Conservation (phyloP, 23 red algal species). For the Pyropia yezoensis region DNA sequence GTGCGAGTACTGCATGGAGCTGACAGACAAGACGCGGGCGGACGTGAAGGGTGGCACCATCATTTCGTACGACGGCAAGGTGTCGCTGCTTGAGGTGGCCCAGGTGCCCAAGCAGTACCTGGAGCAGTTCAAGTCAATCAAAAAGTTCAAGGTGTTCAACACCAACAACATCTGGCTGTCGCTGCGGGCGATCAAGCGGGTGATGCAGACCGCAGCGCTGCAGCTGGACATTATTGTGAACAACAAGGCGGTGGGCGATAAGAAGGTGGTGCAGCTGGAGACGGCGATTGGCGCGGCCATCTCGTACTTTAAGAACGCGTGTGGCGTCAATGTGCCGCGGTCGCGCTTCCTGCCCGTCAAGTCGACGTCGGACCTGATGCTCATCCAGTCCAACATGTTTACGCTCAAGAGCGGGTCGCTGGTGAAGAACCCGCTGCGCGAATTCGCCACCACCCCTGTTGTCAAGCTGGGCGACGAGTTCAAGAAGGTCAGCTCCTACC, state of each 20-base stretch:
- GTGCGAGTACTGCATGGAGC: conserved; percentile 94
- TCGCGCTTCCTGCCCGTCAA: conserved; percentile 95
- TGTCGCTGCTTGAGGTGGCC: conserved; percentile 83
- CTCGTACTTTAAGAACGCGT: conserved; percentile 76
- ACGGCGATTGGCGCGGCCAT: conserved; percentile 95
- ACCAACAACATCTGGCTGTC: conserved; percentile 97
- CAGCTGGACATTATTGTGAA: conserved; percentile 98
- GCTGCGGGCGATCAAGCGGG: conserved; percentile 69
- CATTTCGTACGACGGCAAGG: conserved; percentile 93
- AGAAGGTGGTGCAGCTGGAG: conserved; percentile 93
- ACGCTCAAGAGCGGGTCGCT: conserved; percentile 78
- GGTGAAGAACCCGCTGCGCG: conserved; percentile 82
- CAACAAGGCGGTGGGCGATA: conserved; percentile 75
- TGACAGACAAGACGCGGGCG: conserved; percentile 90
- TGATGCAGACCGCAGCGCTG: conserved; percentile 71
- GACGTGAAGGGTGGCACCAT: conserved; percentile 98
- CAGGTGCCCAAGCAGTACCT: conserved; percentile 87
- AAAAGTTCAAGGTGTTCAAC: conserved; percentile 99
- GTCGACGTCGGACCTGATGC: conserved; percentile 88
- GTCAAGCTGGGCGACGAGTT: conserved; percentile 92
- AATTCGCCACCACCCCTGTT: conserved; percentile 72
- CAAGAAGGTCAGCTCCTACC: conserved; percentile 88
- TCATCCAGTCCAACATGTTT: conserved; percentile 95
- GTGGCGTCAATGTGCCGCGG: conserved; percentile 95
- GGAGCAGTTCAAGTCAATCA: conserved; percentile 92